Evolutionary conservation across 2,329 filamentous ascomycete species (phyloP).

Genomic region (Curvularia hawaiiensis): DNA sequence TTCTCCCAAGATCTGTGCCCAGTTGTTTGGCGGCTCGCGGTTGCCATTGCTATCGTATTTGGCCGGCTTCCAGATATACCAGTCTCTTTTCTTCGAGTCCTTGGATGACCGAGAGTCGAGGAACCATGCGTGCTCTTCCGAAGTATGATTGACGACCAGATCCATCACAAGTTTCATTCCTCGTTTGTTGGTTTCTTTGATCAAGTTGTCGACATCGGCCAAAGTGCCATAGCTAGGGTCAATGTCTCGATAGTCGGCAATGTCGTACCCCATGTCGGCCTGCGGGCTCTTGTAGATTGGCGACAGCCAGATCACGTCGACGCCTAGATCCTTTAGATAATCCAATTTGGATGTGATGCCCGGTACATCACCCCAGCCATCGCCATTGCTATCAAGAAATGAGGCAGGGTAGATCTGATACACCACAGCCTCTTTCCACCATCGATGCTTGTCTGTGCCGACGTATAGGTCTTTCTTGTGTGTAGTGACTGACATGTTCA

Average conservation of each 20-base stretch:
- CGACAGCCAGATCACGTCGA: constrained; percentile 46
- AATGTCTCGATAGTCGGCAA: constrained; percentile 49
- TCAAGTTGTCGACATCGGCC: constrained; percentile 47
- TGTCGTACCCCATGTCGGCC: constrained; percentile 51
- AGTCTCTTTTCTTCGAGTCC: constrained; percentile 55
- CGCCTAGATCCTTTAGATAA: constrained; percentile 58
- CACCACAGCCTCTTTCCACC: constrained; percentile 67
- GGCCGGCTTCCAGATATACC: constrained; percentile 61
- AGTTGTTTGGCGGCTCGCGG: constrained; percentile 76
- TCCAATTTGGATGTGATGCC: constrained; percentile 63
- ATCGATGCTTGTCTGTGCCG: constrained; percentile 46
- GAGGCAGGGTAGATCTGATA: constrained; percentile 66
- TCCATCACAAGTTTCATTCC: constrained; percentile 50
- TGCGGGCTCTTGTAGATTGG: constrained; percentile 55
- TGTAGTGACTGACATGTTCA: constrained; percentile 12
- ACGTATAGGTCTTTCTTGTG: constrained; percentile 34
- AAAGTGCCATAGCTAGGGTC: constrained; percentile 48
- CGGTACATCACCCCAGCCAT: constrained; percentile 61
- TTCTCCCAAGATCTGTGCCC: constrained; percentile 62
- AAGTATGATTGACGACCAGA: constrained; percentile 51
- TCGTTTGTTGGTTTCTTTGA: constrained; percentile 43
- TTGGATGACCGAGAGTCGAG: constrained; percentile 58
- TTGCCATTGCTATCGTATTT: constrained; percentile 60
- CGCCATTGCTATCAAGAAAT: constrained; percentile 63
- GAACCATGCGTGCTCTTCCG: constrained; percentile 61